phyloP scores from a whole-genome alignment of 202 grass and related monocot species.

The Carex arenaria region DNA sequence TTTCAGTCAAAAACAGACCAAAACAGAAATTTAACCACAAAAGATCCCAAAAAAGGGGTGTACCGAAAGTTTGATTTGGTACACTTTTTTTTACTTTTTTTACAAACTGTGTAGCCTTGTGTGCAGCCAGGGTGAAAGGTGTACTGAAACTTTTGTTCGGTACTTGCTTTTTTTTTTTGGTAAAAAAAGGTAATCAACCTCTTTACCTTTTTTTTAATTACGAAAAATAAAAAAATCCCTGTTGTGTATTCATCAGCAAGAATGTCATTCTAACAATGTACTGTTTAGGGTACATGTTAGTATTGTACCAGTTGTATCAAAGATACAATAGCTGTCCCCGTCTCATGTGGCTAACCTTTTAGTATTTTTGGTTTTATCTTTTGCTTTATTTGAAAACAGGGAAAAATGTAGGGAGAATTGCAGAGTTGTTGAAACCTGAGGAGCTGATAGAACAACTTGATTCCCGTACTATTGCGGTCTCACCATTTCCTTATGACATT shows the following conservation, averaged over 20 bases:
- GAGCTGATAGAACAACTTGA: conserved; percentile 72
- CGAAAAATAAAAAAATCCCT: too few species aligned
- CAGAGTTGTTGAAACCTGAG: conserved; percentile 50
- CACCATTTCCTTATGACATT: conserved; percentile 78
- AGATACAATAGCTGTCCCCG: background rate
- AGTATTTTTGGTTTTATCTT: background rate
- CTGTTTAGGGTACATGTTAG: background rate
- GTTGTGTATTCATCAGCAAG: background rate
- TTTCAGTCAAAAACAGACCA: too few species aligned
- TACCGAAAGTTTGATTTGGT: too few species aligned
- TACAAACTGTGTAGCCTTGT: too few species aligned
- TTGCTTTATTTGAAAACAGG: conserved; percentile 37
- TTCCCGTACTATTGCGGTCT: conserved; percentile 70
- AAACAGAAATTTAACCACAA: too few species aligned
- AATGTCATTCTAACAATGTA: background rate
- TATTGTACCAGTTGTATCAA: background rate
- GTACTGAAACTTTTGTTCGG: too few species aligned
- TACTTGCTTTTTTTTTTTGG: too few species aligned
- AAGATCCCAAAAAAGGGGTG: too few species aligned
- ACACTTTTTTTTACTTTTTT: too few species aligned
- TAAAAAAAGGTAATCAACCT: too few species aligned
- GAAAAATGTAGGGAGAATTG: conserved; percentile 69
- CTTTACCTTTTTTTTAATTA: too few species aligned
- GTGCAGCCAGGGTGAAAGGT: too few species aligned
- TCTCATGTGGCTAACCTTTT: background rate